phyloP scores from a whole-genome alignment of 2,329 filamentous ascomycete genomes.

The Colletotrichum truncatum region DNA sequence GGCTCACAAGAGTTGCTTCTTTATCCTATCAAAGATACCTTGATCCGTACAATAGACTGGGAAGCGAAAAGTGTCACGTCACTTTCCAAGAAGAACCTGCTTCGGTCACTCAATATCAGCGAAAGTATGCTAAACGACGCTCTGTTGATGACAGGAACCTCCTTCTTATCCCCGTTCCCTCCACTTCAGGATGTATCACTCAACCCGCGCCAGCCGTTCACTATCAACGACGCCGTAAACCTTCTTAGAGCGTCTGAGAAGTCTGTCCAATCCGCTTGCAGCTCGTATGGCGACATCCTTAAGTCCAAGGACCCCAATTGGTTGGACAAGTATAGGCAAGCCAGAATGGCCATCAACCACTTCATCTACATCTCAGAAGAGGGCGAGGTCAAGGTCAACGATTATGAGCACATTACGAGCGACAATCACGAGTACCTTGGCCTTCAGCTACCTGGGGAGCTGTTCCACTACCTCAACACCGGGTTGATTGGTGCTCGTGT shows the following conservation, averaged over 20 bases:
- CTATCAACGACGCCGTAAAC: constrained; percentile 80
- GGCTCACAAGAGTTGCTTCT: constrained; percentile 86
- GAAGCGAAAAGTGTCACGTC: constrained; percentile 70
- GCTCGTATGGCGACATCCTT: constrained; percentile 82
- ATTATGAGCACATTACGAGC: constrained; percentile 76
- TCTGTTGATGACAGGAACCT: constrained; percentile 83
- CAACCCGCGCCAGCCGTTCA: constrained; percentile 64
- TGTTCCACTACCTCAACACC: constrained; percentile 88
- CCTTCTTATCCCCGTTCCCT: constrained; percentile 82
- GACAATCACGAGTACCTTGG: constrained; percentile 92
- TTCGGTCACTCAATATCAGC: constrained; percentile 71
- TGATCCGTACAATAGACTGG: constrained; percentile 76
- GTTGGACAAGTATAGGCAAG: constrained; percentile 86
- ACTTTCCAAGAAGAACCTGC: constrained; percentile 73
- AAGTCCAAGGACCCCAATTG: constrained; percentile 78
- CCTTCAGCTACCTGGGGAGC: constrained; percentile 87
- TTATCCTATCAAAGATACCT: constrained; percentile 81
- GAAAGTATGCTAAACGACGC: constrained; percentile 85
- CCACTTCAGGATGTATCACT: constrained; percentile 70
- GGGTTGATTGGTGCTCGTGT: constrained; percentile 83
- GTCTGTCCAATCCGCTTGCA: constrained; percentile 77
- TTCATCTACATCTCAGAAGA: constrained; percentile 81
- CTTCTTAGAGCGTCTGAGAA: constrained; percentile 77
- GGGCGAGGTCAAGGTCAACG: constrained; percentile 81
- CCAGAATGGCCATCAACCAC: constrained; percentile 85